Percentiles rank a stretch among this genome's conserved stretches.
These are phyloP conservation scores for Mycena sanguinolenta DNA, from an alignment of 768 basidiomycete genomes.

Conservation along the genomic window DNA sequence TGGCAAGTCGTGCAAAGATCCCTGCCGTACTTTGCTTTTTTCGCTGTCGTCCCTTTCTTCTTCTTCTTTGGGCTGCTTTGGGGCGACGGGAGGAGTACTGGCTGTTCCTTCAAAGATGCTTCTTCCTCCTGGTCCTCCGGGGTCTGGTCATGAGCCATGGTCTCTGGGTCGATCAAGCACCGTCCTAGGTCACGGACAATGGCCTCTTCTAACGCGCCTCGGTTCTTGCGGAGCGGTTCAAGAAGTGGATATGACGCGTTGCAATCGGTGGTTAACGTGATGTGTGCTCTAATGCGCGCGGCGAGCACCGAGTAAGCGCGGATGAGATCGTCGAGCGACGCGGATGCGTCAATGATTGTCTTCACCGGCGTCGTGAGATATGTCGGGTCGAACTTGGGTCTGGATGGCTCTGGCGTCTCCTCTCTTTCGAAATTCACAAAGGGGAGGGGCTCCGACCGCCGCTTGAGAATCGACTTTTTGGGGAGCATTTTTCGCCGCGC, in stretches of 20 bases:
- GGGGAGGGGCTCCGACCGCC: constrained; percentile 49
- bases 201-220: constrained; percentile 64
- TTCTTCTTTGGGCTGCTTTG: constrained; percentile 76
- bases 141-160: constrained; percentile 35
- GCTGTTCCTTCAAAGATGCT: constrained; percentile 44
- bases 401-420: constrained; percentile 81
- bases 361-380: constrained; percentile 79
- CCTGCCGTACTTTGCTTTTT: constrained; percentile 83
- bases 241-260: constrained; percentile 81
- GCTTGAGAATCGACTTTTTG: constrained; percentile 80
- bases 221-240: constrained; percentile 72
- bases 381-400: constrained; percentile 71
- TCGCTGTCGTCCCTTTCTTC: constrained; percentile 79
- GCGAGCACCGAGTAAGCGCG: constrained; percentile 82
- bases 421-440: constrained; percentile 67
- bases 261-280: constrained; percentile 60
- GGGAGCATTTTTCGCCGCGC: constrained; percentile 59
- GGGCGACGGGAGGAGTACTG: constrained; percentile 72
- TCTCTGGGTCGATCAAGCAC: constrained; percentile 71
- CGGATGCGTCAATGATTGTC: constrained; percentile 64
- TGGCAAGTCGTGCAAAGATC: constrained; percentile 84
- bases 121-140: constrained; percentile 40
- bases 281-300: constrained; percentile 68
- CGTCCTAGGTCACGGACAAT: constrained; percentile 78
- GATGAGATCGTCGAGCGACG: constrained; percentile 70